These are phyloP conservation scores for Coprinopsis cinerea DNA, from an alignment of 768 basidiomycete genomes.

Conservation along the genomic window DNA sequence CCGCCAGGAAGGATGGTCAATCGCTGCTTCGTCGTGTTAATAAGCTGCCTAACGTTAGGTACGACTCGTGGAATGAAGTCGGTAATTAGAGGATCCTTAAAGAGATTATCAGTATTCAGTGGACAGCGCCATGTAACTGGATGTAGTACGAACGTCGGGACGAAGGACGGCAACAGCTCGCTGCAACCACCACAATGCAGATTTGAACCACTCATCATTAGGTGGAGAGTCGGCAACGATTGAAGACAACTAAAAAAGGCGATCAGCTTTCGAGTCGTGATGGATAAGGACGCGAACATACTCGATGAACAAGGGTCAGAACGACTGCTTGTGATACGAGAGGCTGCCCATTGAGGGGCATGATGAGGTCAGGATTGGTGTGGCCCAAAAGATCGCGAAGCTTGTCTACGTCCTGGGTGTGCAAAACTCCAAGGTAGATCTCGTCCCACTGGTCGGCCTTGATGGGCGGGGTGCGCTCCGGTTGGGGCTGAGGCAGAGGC, in stretches of 20 bases:
- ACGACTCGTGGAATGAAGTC: conserved; percentile 79
- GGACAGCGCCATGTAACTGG: conserved; percentile 2
- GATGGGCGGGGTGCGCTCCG: conserved; percentile 48
- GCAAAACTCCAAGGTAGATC: conserved; percentile 69
- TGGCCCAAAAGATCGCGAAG: conserved; percentile 67
- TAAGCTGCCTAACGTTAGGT: conserved; percentile 68
- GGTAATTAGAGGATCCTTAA: conserved; percentile 72
- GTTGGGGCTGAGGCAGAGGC: conserved; percentile 30
- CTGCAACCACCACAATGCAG: conserved; percentile 83
- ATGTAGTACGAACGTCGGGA: conserved; percentile 53
- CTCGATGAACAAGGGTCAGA: conserved; percentile 76
- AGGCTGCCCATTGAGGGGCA: conserved; percentile 65
- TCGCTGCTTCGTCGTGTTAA: conserved; percentile 77
- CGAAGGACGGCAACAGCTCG: conserved; percentile 65
- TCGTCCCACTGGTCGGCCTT: conserved; percentile 80
- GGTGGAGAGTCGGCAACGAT: conserved; percentile 73
- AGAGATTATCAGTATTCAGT: background rate
- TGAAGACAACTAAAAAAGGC: conserved; percentile 53
- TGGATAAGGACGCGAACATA: conserved; percentile 31
- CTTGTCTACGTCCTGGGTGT: conserved; percentile 67
- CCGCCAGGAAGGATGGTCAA: conserved; percentile 67
- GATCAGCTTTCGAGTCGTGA: background rate
- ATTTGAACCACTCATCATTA: conserved; percentile 76
- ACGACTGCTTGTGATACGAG: conserved; percentile 82
- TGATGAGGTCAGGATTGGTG: conserved; percentile 73